A percentile compares a stretch with the other conserved stretches of the same genome.
Conservation (phyloP, 192 early-diverging fungal genomes). For the Umbelopsis sp. region DNA sequence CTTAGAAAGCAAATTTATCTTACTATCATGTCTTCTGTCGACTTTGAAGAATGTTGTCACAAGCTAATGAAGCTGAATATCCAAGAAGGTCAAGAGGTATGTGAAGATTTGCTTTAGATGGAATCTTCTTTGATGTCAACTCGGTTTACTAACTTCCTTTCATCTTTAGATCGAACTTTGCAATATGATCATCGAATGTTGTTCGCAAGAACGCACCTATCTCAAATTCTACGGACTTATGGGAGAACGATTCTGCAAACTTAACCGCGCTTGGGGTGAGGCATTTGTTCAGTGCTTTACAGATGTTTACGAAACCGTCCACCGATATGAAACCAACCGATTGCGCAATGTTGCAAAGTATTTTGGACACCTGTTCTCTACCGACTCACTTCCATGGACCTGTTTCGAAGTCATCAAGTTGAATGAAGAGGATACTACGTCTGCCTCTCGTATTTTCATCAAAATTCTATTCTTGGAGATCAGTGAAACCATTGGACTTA, state of each 20-base stretch:
- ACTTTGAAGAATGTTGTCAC: constrained; percentile 95
- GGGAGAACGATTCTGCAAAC: constrained; percentile 90
- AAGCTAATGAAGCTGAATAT: constrained; percentile 90
- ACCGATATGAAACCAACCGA: constrained; percentile 91
- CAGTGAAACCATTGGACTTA: constrained; percentile 79
- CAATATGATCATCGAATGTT: constrained; percentile 98
- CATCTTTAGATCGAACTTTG: constrained; percentile 73
- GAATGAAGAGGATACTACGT: constrained; percentile 96
- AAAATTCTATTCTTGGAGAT: constrained; percentile 95
- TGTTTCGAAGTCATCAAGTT: constrained; percentile 77
- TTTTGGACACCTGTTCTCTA: constrained; percentile 84
- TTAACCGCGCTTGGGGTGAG: constrained; percentile 77
- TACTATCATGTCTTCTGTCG: constrained; percentile 92
- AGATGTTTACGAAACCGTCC: constrained; percentile 87
- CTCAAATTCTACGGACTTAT: constrained; percentile 92
- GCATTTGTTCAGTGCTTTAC: constrained; percentile 79
- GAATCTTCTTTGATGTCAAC: neutral
- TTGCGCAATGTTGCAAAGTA: constrained; percentile 92
- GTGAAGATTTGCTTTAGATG: too few species aligned
- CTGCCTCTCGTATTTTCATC: constrained; percentile 94
- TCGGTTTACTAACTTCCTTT: constrained; percentile 5
- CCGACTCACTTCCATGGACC: constrained; percentile 85
- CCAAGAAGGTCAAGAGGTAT: constrained; percentile 78
- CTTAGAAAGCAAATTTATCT: constrained; percentile 93
- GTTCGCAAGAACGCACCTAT: constrained; percentile 93